Base-by-base conservation (phyloP, 768 basidiomycete genomes). In the Imleria badia region DNA sequence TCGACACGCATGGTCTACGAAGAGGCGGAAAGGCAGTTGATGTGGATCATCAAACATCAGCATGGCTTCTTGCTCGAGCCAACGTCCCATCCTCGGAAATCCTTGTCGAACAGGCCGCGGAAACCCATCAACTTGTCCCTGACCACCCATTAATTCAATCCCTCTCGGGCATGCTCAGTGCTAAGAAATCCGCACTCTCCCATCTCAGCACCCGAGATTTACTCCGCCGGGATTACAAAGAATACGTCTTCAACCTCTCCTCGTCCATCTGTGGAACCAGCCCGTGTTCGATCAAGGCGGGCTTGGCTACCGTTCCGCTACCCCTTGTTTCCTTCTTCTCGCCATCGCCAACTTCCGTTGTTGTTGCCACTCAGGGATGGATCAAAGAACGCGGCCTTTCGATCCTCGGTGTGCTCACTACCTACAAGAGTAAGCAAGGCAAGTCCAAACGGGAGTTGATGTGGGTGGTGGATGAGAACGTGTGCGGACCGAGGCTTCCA, bases 171-270 rank as follows among this genome's bases (percentile, higher is more conserved):
- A 93, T 22, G 54, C 73, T 46, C 60, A 63, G 3, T 26, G 42
- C 55, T 2, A 82, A 82, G 72, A 99, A 98, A 67, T 61, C 63
- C 5, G 81, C 86, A 54, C 75, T 98, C 10, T 81, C 82, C 2
- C 79, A 84, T 57, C 77, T 98, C 17, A 75, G 73, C 9, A 82
- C 84, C 0, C 78, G 81, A 52, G 94, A 98, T 64, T 81, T 98
- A 19, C 79, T 99, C 6, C 79, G 93, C 13, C 76, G 97, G n/a
- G 97, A 99, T 72, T 99, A 94, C 78, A 98, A 99, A 69, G 86
- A 96, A 60, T 96, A 94, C 65, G 66, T 70, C 1, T 70, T 83
- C 54, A 70, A 74, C 0, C 78, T 85, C 3, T 65, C 75, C 2
- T 17, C 59, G 12, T 45, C 57, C 31, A 44, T 70, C 34, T 47